phyloP scores from a whole-genome alignment of 2,329 filamentous ascomycete species.

The Diaporthe longicolla region DNA sequence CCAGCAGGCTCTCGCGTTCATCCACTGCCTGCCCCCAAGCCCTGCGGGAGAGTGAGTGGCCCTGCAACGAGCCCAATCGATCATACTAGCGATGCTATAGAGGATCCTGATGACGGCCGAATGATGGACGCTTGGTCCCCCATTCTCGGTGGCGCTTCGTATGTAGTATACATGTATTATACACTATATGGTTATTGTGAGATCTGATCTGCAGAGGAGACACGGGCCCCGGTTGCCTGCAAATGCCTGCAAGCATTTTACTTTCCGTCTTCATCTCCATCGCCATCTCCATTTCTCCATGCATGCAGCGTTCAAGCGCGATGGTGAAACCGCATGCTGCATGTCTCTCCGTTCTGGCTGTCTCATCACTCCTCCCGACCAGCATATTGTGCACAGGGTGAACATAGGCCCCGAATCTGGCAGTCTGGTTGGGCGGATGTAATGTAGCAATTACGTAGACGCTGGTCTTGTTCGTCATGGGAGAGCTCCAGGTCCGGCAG shows the following conservation, averaged over 20 bases:
- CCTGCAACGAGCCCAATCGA: not conserved
- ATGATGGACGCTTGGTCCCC: not conserved
- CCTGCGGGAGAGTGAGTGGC: too few relatives aligned
- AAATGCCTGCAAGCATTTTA: not conserved
- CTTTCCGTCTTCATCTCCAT: constrained; percentile 1
- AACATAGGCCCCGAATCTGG: not conserved
- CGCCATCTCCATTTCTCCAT: not conserved
- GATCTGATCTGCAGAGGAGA: constrained; percentile 26
- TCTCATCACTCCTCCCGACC: not conserved
- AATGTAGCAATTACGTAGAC: not conserved
- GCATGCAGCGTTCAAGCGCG: constrained; percentile 12
- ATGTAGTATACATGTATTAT: too few relatives aligned
- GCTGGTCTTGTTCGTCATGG: constrained; percentile 7
- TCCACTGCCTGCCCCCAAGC: constrained; percentile 15
- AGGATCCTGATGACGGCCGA: not conserved
- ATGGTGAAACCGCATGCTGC: constrained; percentile 34
- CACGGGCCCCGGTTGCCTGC: not conserved
- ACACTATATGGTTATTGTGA: not conserved
- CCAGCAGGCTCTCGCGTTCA: not conserved
- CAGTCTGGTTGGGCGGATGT: constrained; percentile 1
- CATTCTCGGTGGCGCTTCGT: not conserved
- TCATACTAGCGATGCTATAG: constrained; percentile 11
- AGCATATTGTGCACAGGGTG: not conserved
- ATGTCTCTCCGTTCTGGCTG: constrained; percentile 26
- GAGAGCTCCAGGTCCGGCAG: not conserved